phyloP scores from a whole-genome alignment of 306 rosid species.

The Mucuna pruriens region DNA sequence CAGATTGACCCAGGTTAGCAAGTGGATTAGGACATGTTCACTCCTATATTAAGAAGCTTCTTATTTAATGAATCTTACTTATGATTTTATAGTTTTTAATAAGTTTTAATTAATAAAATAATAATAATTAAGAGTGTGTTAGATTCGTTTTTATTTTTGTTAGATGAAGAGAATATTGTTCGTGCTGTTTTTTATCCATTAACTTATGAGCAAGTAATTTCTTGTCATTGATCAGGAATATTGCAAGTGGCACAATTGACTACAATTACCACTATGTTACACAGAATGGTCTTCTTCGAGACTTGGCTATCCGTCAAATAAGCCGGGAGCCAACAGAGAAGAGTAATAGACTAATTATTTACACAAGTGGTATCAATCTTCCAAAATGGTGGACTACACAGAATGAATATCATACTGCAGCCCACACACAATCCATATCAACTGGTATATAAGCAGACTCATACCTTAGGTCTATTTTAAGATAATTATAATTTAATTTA shows the following conservation, averaged over 20 bases:
- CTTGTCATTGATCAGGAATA: slow-evolving; percentile 42
- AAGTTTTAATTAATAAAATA: too few species aligned
- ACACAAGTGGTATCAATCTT: slow-evolving; percentile 44
- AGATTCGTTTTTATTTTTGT: too few species aligned
- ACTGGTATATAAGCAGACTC: slow-evolving; percentile 65
- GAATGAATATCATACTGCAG: slow-evolving; percentile 29
- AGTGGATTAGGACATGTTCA: too few species aligned
- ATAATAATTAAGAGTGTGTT: too few species aligned
- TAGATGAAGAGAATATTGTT: neutral
- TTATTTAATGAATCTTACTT: too few species aligned
- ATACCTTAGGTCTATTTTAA: too few species aligned
- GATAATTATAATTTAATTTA: too few species aligned
- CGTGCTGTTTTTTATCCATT: neutral
- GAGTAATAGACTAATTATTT: slow-evolving; percentile 52
- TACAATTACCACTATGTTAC: slow-evolving; percentile 49
- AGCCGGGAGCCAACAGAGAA: slow-evolving; percentile 31
- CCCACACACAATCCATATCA: slow-evolving; percentile 53
- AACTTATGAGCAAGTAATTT: neutral
- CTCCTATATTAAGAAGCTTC: too few species aligned
- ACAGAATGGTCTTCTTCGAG: slow-evolving; percentile 58
- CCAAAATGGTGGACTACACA: slow-evolving; percentile 54
- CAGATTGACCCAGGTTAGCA: too few species aligned
- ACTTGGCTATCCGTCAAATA: slow-evolving; percentile 54
- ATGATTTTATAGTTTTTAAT: too few species aligned
- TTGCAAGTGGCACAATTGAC: slow-evolving; percentile 22